Base-by-base conservation (phyloP, 2,329 filamentous ascomycete species). In the Fusarium succisae region DNA sequence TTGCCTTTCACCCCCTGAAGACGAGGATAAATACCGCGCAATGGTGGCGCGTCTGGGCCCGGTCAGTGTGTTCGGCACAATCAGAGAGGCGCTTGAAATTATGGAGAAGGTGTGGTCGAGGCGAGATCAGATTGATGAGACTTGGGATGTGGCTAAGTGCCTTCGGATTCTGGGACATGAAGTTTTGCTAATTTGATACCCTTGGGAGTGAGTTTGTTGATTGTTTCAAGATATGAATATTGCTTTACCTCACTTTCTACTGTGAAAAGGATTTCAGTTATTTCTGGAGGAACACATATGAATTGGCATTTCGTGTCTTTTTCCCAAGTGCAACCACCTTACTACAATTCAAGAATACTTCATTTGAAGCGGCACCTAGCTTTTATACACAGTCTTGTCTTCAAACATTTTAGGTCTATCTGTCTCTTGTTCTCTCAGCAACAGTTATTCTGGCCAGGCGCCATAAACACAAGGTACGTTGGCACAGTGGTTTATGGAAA, bases 101-200 rank as follows among this genome's bases (percentile, higher is more conserved):
- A 85, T 87, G 84, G 84, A 87, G 74, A 80, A 78, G 37, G 84
- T 87, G 2, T 88, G 86, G 86, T 79, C 81, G 5, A 76, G 76
- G 32, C 77, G 84, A 14, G 81, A 80, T 15, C 72, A 81, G 59
- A 82, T 83, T 15, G 84, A 85, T 59, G 82, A 83, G 71, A 81
- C 77, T 26, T 87, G 84, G 85, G 85, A 86, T 61, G 70, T 86
- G 48, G 80, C 80, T 20, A 83, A 81, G 60, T 87, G 84, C 67
- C 77, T 87, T 63, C 83, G 82, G 61, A 76, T 83, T 47, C 74
- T 84, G 22, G 83, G 83, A 32, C 80, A 84, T 65, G 79, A 81
- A 62, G 80, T 84, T 74, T 79, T 85, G 62, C 57, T 85, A 68
- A 82, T 84, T 66, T 84, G 70, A 80, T 79, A 79, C 74, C 77